Evolutionary conservation across 2,329 filamentous ascomycete species (phyloP).

Genomic region (Stemphylium beticola): DNA sequence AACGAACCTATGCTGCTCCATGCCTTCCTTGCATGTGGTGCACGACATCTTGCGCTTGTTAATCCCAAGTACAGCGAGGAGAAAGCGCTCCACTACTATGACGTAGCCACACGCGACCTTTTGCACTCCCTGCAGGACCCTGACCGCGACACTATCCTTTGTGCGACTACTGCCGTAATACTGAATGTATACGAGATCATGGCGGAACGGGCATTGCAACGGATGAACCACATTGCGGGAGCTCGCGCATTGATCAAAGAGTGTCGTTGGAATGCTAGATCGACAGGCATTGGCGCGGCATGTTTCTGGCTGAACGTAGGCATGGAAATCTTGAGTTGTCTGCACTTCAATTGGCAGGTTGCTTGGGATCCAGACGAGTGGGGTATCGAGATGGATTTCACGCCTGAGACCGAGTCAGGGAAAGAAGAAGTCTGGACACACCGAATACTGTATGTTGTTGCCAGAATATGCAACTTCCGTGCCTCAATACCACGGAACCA

Average conservation of each 20-base stretch:
- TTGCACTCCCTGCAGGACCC: slow-evolving; percentile 81
- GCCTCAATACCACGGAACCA: slow-evolving; percentile 69
- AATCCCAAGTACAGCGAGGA: slow-evolving; percentile 75
- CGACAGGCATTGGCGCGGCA: slow-evolving; percentile 78
- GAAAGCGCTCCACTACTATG: slow-evolving; percentile 82
- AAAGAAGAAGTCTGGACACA: slow-evolving; percentile 87
- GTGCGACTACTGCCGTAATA: slow-evolving; percentile 84
- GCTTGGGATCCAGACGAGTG: slow-evolving; percentile 91
- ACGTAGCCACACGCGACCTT: slow-evolving; percentile 80
- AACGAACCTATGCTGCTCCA: slow-evolving; percentile 87
- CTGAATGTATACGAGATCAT: slow-evolving; percentile 94
- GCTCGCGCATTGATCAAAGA: slow-evolving; percentile 86
- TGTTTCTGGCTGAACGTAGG: slow-evolving; percentile 96
- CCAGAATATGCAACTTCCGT: slow-evolving; percentile 85
- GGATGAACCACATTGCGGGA: slow-evolving; percentile 90
- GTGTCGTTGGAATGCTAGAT: slow-evolving; percentile 84
- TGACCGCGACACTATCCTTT: slow-evolving; percentile 81
- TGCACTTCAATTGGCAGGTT: slow-evolving; percentile 85
- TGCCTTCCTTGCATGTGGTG: slow-evolving; percentile 86
- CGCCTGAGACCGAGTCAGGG: slow-evolving; percentile 62
- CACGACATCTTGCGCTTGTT: slow-evolving; percentile 76
- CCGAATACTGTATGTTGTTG: slow-evolving; percentile 85
- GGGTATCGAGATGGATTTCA: slow-evolving; percentile 81
- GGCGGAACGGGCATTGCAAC: slow-evolving; percentile 76
- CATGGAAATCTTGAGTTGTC: slow-evolving; percentile 86